Base-by-base conservation (phyloP, 345 rosid genomes). In the Salix suchowensis region DNA sequence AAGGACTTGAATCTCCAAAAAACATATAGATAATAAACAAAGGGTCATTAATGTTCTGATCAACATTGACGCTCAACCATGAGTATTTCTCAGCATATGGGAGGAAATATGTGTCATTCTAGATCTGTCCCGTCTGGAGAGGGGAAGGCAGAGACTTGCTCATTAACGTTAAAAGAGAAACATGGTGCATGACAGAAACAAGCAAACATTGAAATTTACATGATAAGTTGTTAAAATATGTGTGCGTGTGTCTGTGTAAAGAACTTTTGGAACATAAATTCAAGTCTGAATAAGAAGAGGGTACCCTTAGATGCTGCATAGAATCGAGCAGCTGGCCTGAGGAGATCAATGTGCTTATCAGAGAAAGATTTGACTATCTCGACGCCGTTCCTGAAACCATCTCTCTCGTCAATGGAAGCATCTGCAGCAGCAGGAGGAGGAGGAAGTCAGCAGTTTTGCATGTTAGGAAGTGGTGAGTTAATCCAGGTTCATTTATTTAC, bases 321-420 rank as follows among this genome's bases (percentile, higher is more conserved):
- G 74, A 82, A 82, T 67, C 94, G 90, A 74, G 88, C 87, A 39
- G 95, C 79, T 66, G 91, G 95, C 84, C 90, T 91, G 84, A 89
- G 84, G 76, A 86, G 96, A 85, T 90, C 94, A 73, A 84, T 72
- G 82, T 91, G 87, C 82, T 87, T 91, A 78, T 90, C 90, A 71
- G 91, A 67, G 42, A 68, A 76, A 70, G 91, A 80, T 75, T 87
- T 86, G 24, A 84, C 84, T 80, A 91, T 61, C 90, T 90, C 95
- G 73, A 88, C 70, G 66, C 83, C 86, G 50, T 73, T 84, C 79
- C 87, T 80, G 44, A 86, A 78, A 80, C 67, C 80, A 62, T 74
- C 84, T 36, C 64, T 71, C 54, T 86, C 88, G 72, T 84, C 85
- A 11, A 69, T 48, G 32, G 79, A 71, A 68, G 73, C 72, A 82